Evolutionary conservation across 1,139 yeast genomes (phyloP).

Genomic region (Kodamaea sp.): DNA sequence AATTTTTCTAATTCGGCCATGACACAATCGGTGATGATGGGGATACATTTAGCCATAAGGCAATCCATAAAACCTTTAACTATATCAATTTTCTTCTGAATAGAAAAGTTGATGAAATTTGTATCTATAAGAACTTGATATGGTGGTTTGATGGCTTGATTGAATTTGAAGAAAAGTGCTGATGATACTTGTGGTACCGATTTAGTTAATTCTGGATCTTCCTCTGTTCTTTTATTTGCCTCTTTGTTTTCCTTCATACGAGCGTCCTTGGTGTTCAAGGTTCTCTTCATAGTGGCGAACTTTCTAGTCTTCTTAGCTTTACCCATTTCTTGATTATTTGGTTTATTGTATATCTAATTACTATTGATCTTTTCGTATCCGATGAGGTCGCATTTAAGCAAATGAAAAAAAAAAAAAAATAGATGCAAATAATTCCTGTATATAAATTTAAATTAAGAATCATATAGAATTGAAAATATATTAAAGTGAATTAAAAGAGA

Average conservation of each 20-base stretch:
- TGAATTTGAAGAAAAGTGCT: conserved; percentile 90
- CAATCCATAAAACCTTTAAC: conserved; percentile 97
- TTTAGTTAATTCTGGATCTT: conserved; percentile 79
- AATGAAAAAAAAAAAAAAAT: background rate
- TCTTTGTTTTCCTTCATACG: conserved; percentile 41
- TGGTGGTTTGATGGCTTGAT: conserved; percentile 92
- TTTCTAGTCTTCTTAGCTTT: conserved; percentile 95
- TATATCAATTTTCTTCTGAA: conserved; percentile 89
- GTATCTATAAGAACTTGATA: conserved; percentile 95
- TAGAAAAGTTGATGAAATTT: conserved; percentile 91
- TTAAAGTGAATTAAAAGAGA: background rate
- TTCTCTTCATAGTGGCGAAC: conserved; percentile 88
- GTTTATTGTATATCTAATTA: too few relatives aligned
- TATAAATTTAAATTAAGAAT: background rate
- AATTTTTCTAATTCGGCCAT: conserved; percentile 95
- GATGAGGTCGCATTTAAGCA: conserved; percentile 8
- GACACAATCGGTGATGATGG: conserved; percentile 94
- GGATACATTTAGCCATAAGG: conserved; percentile 90
- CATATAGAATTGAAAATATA: background rate
- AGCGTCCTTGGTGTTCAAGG: conserved; percentile 69
- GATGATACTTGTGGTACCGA: conserved; percentile 94
- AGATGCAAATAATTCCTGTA: background rate
- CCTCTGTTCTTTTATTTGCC: conserved; percentile 26
- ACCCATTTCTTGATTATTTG: conserved; percentile 55
- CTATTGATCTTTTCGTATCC: background rate